Conservation (phyloP, 352 stramenopile species). For the Globisporangium irregulare region DNA sequence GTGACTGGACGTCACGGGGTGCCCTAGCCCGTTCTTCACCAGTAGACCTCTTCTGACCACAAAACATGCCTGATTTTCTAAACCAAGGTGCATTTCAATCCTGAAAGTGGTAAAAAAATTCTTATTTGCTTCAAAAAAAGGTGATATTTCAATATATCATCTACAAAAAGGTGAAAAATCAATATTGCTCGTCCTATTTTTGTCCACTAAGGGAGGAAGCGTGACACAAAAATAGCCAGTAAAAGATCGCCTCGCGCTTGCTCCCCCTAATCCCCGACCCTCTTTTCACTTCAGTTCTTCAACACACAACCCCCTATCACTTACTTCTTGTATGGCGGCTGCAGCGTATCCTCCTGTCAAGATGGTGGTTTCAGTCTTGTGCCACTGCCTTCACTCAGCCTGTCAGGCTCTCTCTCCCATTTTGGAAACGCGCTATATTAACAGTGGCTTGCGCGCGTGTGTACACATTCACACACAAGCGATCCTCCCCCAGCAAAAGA, state of each 20-base stretch:
- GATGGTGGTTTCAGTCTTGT: not conserved
- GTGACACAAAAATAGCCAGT: conserved; percentile 5
- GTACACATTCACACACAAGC: not conserved
- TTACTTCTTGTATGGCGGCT: too few species aligned
- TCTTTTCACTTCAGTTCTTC: not conserved
- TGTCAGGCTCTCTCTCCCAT: not conserved
- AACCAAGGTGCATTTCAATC: not conserved
- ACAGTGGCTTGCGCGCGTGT: too few species aligned
- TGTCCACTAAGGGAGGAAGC: not conserved
- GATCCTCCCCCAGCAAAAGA: not conserved
- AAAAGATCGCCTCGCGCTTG: not conserved
- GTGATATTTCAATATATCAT: not conserved
- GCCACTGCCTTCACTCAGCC: not conserved
- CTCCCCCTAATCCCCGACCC: not conserved
- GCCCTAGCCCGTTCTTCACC: not conserved
- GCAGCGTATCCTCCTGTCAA: conserved; percentile 1
- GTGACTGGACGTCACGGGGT: not conserved
- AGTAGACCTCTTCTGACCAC: not conserved
- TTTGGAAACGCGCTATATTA: too few species aligned
- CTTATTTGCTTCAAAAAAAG: not conserved
- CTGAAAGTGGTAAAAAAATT: not conserved
- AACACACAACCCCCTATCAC: not conserved
- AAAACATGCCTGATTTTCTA: not conserved
- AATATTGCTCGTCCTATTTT: not conserved
- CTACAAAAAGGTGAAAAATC: not conserved